Evolutionary conservation across 164 flowering plant species (phyloP).

Genomic region (Aristolochia contorta): DNA sequence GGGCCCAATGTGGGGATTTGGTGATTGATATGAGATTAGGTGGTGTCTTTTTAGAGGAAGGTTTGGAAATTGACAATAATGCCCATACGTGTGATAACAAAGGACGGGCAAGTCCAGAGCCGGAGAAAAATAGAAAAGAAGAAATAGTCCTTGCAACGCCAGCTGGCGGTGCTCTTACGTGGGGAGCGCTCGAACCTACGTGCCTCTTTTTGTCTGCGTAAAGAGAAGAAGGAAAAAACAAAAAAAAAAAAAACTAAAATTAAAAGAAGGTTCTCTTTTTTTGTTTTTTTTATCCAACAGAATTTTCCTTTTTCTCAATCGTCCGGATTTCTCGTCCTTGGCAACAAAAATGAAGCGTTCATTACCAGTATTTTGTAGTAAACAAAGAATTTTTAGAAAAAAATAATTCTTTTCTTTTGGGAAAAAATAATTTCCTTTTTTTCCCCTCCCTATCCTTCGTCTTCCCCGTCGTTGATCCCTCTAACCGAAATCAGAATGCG

Average conservation of each 20-base stretch:
- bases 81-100: not conserved
- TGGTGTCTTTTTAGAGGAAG: too few species aligned
- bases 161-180: conserved; percentile 17
- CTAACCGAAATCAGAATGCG: too few species aligned
- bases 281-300: too few species aligned
- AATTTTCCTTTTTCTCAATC: too few species aligned
- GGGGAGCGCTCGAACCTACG: conserved; percentile 10
- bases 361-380: too few species aligned
- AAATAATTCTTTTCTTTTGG: not conserved
- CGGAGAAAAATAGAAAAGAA: conserved; percentile 1
- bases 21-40: too few species aligned
- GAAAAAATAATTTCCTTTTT: not conserved
- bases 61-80: not conserved
- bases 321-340: too few species aligned
- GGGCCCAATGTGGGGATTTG: too few species aligned
- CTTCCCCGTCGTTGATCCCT: not conserved
- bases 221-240: too few species aligned
- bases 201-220: conserved; percentile 7
- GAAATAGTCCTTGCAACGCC: conserved; percentile 9
- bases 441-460: not conserved
- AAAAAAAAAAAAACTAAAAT: too few species aligned
- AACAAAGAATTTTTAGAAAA: not conserved
- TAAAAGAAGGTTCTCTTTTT: too few species aligned
- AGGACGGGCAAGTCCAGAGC: not conserved
- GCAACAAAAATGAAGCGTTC: too few species aligned